Base-by-base conservation (phyloP, 106 monocot species). In the Chionographis japonica region DNA sequence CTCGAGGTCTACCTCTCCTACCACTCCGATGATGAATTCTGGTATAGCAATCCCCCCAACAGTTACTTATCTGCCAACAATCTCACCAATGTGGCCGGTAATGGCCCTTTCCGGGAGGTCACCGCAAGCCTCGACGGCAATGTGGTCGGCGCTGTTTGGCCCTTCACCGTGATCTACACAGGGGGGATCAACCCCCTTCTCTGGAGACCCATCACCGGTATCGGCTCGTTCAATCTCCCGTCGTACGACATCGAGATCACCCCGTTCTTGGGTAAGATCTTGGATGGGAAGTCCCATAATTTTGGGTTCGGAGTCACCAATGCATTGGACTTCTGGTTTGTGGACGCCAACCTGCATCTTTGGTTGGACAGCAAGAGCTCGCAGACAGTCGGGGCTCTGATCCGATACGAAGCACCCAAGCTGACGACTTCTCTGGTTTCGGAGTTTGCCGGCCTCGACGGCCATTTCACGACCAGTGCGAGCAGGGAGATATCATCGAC, bases 271-370 rank as follows among this genome's bases (percentile, higher is more conserved):
- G 92, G 89, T 11, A 80, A 73, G 67, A 54, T 98, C 15, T 63
- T 98, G 76, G 90, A 98, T 57, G 89, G 87, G 19, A 79, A 85
- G 70, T 68, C 80, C 3, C 97, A 98, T 53, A 63, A 75, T 52
- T 85, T 98, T 27, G 81, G 89, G 13, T 98, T 98, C 13, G 72
- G 76, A 4, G 97, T 92, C 11, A 83, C 97, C 0, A 60, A 92
- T 61, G 78, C 80, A 13, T 56, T 92, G 64, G 65, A 83, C 65
- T 73, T 83, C n/a, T 98, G 97, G 92, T 92, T 52, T 41, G 62
- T 98, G 0, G 90, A 98, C 76, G 98, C 83, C n/a, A 98, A 98
- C 74, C 78, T 93, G 72, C 98, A 98, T 66, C 77, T 98, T 68
- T 98, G 98, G 98, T 65, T 98, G 71, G 98, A 98, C 65, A 37